These are phyloP conservation scores for Apiospora marii DNA, from an alignment of 2,329 filamentous ascomycete species.

Conservation along the genomic window DNA sequence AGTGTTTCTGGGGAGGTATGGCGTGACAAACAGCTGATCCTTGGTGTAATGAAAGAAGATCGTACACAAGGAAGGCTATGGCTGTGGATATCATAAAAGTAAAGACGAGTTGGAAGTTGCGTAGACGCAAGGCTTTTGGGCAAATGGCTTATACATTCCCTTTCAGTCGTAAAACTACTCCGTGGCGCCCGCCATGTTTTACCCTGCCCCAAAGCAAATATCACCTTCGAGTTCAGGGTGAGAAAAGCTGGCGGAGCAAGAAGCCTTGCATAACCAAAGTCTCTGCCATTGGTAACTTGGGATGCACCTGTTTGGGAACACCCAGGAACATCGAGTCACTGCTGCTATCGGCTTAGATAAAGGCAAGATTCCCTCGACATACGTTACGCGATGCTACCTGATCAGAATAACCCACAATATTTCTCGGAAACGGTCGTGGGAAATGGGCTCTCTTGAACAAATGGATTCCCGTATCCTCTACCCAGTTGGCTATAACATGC, in stretches of 20 bases:
- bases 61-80: not conserved
- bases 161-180: not conserved
- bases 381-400: too few species aligned
- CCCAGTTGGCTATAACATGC: too few species aligned
- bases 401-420: too few species aligned
- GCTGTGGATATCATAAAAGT: not conserved
- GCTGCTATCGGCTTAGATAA: too few species aligned
- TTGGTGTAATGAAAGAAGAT: not conserved
- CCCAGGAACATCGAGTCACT: too few species aligned
- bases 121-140: not conserved
- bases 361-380: too few species aligned
- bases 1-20: not conserved
- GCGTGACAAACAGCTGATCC: not conserved
- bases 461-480: too few species aligned
- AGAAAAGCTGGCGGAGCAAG: not conserved
- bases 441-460: too few species aligned
- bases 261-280: too few species aligned
- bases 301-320: too few species aligned
- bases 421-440: too few species aligned
- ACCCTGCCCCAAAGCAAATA: not conserved
- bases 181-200: not conserved
- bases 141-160: not conserved
- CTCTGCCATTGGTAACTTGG: too few species aligned
- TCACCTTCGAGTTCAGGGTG: not conserved
- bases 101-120: not conserved